These are phyloP conservation scores for Aureobasidium sp. DNA, from an alignment of 2,329 filamentous ascomycete genomes.

Conservation along the genomic window DNA sequence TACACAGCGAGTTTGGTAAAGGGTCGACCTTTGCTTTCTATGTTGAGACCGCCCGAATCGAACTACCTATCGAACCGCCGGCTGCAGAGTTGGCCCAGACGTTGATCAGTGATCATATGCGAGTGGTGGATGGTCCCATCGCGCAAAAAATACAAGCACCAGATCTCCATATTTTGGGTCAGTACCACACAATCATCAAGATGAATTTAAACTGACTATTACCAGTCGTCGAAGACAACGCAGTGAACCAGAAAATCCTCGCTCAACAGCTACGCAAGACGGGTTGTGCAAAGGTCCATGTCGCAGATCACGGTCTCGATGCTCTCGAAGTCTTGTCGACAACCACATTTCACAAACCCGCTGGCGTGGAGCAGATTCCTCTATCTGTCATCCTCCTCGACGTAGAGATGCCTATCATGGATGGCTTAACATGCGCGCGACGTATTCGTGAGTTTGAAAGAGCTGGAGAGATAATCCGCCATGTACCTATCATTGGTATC, in stretches of 20 bases:
- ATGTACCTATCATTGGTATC: conserved; percentile 81
- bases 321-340: conserved; percentile 37
- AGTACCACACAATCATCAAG: no score
- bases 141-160: no score
- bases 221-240: conserved; percentile 44
- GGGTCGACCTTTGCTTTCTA: conserved; percentile 75
- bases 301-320: conserved; percentile 44
- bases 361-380: background rate
- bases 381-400: conserved; percentile 75
- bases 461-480: conserved; percentile 66
- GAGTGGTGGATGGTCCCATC: no score
- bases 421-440: conserved; percentile 77
- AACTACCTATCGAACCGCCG: background rate
- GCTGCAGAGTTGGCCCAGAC: background rate
- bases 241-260: conserved; percentile 45
- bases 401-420: conserved; percentile 86
- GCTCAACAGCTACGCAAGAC: conserved; percentile 41
- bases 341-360: conserved; percentile 21
- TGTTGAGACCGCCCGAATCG: conserved; percentile 52
- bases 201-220: conserved; percentile 21
- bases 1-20: conserved; percentile 61
- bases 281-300: conserved; percentile 35
- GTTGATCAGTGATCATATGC: background rate
- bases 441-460: conserved; percentile 74
- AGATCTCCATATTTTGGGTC: background rate